Evolutionary conservation across 2,329 filamentous ascomycete species (phyloP).

Genomic region (Fusarium scirpi): DNA sequence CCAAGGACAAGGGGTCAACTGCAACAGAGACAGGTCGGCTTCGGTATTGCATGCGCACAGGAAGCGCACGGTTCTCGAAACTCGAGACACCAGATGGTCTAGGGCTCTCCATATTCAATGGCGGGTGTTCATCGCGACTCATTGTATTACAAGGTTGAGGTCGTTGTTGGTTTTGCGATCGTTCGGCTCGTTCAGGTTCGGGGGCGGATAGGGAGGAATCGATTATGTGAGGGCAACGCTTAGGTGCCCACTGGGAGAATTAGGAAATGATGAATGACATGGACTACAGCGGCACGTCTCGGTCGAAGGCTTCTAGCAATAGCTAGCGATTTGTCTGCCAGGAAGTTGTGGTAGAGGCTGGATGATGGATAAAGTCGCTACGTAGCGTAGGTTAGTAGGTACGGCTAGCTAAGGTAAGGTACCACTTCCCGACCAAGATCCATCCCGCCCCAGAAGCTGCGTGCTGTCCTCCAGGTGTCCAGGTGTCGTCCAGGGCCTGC

Average conservation of each 20-base stretch:
- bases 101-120: conserved; percentile 45
- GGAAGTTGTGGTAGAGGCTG: conserved; percentile 27
- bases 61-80: conserved; percentile 45
- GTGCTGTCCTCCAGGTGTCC: conserved; percentile 45
- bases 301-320: conserved; percentile 13
- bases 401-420: conserved; percentile 35
- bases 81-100: conserved; percentile 36
- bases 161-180: conserved; percentile 32
- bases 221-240: conserved; percentile 17
- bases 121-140: conserved; percentile 49
- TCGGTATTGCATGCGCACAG: conserved; percentile 68
- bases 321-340: conserved; percentile 15
- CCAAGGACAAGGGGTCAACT: conserved; percentile 89
- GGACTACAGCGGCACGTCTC: conserved; percentile 33
- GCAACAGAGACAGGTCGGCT: conserved; percentile 79
- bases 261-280: conserved; percentile 4
- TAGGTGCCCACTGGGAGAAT: not conserved
- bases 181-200: conserved; percentile 17
- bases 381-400: conserved; percentile 13
- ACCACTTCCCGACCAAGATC: conserved; percentile 26
- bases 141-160: conserved; percentile 46
- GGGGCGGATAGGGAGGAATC: not conserved
- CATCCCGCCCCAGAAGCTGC: conserved; percentile 37
- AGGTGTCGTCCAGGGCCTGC: conserved; percentile 44
- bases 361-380: conserved; percentile 37